A percentile compares a stretch with the other conserved stretches of the same genome.
Conservation (phyloP, 805 yeast genomes). For the Lachancea meyersii region DNA sequence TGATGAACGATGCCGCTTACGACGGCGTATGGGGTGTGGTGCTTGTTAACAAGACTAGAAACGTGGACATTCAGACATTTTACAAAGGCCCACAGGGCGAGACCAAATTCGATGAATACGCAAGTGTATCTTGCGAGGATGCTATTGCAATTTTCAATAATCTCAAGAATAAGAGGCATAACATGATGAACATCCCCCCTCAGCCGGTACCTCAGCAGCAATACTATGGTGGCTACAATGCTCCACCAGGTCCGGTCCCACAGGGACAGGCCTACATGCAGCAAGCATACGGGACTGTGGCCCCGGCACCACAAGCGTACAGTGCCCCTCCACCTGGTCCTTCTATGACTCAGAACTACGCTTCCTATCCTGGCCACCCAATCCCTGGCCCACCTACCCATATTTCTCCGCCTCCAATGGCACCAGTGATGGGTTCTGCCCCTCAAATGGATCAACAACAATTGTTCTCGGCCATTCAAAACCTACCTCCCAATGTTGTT, state of each 20-base stretch:
- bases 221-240: slow-evolving; percentile 10
- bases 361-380: slow-evolving; percentile 14
- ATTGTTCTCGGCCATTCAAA: slow-evolving; percentile 30
- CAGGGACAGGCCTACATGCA: slow-evolving; percentile 15
- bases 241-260: slow-evolving; percentile 11
- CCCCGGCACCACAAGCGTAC: slow-evolving; percentile 13
- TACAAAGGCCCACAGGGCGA: slow-evolving; percentile 65
- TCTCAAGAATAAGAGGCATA: slow-evolving; percentile 21
- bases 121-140: slow-evolving; percentile 56
- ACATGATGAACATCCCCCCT: slow-evolving; percentile 8
- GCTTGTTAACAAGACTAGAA: slow-evolving; percentile 47
- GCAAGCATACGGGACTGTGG: slow-evolving; percentile 8
- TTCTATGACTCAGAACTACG: slow-evolving; percentile 22
- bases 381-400: slow-evolving; percentile 13
- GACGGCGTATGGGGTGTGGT: slow-evolving; percentile 71
- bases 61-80: slow-evolving; percentile 67
- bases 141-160: slow-evolving; percentile 44
- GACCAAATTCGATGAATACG: slow-evolving; percentile 77
- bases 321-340: slow-evolving; percentile 21
- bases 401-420: slow-evolving; percentile 18
- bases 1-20: slow-evolving; percentile 70
- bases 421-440: slow-evolving; percentile 4
- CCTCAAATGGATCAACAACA: slow-evolving; percentile 24
- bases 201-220: slow-evolving; percentile 15
- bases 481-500: slow-evolving; percentile 32